These are phyloP conservation scores for Myxozyma neotropica DNA, from an alignment of 805 yeast species.

Conservation along the genomic window DNA sequence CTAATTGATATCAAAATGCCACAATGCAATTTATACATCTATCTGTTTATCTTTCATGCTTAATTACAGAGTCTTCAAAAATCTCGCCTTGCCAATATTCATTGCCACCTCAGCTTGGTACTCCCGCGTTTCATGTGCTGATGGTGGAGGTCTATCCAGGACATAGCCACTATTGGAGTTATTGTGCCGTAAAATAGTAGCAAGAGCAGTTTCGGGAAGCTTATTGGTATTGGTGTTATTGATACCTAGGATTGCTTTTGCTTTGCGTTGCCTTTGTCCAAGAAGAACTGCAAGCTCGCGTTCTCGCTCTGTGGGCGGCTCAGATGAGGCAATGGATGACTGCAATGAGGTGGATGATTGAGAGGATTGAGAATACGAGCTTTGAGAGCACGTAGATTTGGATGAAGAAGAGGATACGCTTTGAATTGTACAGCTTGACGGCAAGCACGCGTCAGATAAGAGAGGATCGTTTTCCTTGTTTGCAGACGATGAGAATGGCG, in stretches of 20 bases:
- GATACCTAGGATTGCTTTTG: slow-evolving; percentile 9
- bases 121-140: too few species aligned
- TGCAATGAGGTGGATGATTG: neutral
- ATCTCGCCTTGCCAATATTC: too few species aligned
- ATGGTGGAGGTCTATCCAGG: too few species aligned
- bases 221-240: neutral
- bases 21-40: too few species aligned
- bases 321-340: neutral
- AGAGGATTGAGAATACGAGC: neutral
- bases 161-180: too few species aligned
- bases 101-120: too few species aligned
- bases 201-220: neutral
- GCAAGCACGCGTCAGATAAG: neutral
- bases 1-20: too few species aligned
- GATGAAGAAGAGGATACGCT: neutral
- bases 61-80: too few species aligned
- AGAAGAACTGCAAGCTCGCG: neutral
- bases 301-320: neutral
- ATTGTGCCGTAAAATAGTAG: neutral
- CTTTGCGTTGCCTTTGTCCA: slow-evolving; percentile 12
- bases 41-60: too few species aligned
- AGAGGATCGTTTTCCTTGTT: neutral
- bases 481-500: neutral
- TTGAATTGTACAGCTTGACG: neutral
- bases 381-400: too few species aligned